phyloP scores from a whole-genome alignment of 257 asterid species.

The Capsicum pubescens region DNA sequence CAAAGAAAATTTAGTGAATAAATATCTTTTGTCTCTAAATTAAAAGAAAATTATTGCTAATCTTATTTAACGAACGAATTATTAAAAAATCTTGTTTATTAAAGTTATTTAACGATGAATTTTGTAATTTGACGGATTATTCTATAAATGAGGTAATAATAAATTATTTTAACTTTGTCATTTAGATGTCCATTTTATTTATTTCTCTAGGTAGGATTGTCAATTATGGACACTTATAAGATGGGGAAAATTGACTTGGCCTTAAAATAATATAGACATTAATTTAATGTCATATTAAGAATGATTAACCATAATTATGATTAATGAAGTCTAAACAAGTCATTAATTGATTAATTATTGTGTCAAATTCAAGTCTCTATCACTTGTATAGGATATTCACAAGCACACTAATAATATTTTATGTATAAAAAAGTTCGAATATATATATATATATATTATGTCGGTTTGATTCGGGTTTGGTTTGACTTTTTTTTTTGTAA shows the following conservation, averaged over 20 bases:
- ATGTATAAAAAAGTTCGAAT: no score
- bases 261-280: background rate
- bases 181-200: background rate
- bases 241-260: background rate
- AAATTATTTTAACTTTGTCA: no score
- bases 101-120: background rate
- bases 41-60: background rate
- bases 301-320: background rate
- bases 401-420: background rate
- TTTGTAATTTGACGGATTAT: background rate
- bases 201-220: background rate
- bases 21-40: background rate
- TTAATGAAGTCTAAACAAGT: background rate
- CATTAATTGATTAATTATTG: constrained; percentile 3
- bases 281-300: background rate
- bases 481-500: no score
- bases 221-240: background rate
- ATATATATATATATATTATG: no score
- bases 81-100: background rate
- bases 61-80: background rate
- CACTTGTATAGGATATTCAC: background rate
- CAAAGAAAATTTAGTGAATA: background rate
- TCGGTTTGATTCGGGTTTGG: no score
- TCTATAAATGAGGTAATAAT: background rate
- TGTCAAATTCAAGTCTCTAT: constrained; percentile 13